A percentile compares a stretch with the other conserved stretches of the same genome.
Conservation (phyloP, 2,329 filamentous ascomycete species). For the Amesomyces nigricolor region DNA sequence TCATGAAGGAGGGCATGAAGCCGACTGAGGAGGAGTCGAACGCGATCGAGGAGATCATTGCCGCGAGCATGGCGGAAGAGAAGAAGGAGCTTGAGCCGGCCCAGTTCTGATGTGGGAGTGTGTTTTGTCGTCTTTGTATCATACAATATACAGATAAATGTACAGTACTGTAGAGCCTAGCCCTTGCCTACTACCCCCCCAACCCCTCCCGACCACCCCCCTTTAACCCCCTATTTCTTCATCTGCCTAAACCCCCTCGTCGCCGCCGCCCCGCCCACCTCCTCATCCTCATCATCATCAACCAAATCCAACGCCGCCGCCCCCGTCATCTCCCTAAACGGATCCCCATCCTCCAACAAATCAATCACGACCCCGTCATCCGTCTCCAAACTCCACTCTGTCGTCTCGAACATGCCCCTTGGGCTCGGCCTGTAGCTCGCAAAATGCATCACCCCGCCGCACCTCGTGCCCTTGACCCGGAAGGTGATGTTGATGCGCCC, state of each 20-base stretch:
- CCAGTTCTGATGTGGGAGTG: slow-evolving; percentile 3
- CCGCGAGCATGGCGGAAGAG: slow-evolving; percentile 17
- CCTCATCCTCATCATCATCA: slow-evolving; percentile 19
- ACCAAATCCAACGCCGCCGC: slow-evolving; percentile 27
- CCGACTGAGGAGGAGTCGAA: slow-evolving; percentile 15
- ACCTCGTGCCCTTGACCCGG: slow-evolving; percentile 73
- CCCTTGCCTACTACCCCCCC: background rate
- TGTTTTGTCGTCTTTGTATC: slow-evolving; percentile 21
- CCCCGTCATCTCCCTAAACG: slow-evolving; percentile 53
- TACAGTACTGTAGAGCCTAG: slow-evolving; percentile 9
- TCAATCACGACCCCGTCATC: slow-evolving; percentile 58
- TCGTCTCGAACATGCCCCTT: slow-evolving; percentile 70
- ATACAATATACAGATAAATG: slow-evolving; percentile 18
- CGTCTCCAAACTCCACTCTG: slow-evolving; percentile 80
- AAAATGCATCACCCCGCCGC: slow-evolving; percentile 71
- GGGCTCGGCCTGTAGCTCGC: slow-evolving; percentile 61
- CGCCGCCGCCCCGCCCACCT: slow-evolving; percentile 17
- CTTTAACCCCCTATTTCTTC: slow-evolving; percentile 28
- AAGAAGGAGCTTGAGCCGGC: slow-evolving; percentile 13
- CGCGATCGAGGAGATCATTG: slow-evolving; percentile 16
- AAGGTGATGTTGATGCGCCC: slow-evolving; percentile 85
- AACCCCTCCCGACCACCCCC: background rate
- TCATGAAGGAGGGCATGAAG: slow-evolving; percentile 26
- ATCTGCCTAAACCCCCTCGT: slow-evolving; percentile 50
- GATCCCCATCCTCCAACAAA: slow-evolving; percentile 66